Percentiles rank a stretch among this genome's conserved stretches.
Conservation (phyloP, 108 stramenopile species). For the Cyclotella choctawhatcheeana region DNA sequence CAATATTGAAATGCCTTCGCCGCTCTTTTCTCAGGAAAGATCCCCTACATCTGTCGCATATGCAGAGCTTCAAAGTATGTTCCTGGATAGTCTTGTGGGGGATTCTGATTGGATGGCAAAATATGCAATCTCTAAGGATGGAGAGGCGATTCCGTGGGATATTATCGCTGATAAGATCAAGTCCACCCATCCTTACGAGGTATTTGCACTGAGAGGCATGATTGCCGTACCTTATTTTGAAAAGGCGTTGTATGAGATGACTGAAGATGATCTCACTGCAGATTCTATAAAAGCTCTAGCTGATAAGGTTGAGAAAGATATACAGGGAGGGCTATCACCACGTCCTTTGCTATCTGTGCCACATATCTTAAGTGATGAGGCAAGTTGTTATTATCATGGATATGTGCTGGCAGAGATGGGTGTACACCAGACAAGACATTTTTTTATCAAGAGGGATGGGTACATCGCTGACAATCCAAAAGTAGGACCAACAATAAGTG, state of each 20-base stretch:
- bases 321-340: constrained; percentile 69
- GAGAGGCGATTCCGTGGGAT: constrained; percentile 65
- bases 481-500: constrained; percentile 63
- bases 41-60: constrained; percentile 74
- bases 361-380: constrained; percentile 77
- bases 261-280: constrained; percentile 65
- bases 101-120: constrained; percentile 80
- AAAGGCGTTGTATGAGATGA: constrained; percentile 75
- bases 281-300: constrained; percentile 63
- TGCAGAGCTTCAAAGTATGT: constrained; percentile 77
- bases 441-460: constrained; percentile 61
- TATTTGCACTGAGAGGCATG: constrained; percentile 63
- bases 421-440: constrained; percentile 77
- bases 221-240: constrained; percentile 76
- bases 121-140: constrained; percentile 58
- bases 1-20: constrained; percentile 64
- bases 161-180: constrained; percentile 69
- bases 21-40: constrained; percentile 75
- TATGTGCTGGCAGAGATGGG: constrained; percentile 80
- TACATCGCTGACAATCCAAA: constrained; percentile 76
- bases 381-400: constrained; percentile 69
- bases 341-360: constrained; percentile 71
- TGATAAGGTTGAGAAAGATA: constrained; percentile 62
- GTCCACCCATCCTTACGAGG: constrained; percentile 65
- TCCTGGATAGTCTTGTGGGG: constrained; percentile 68